phyloP scores from a whole-genome alignment of 2,329 filamentous ascomycete species.

The Zymoseptoria passerinii region DNA sequence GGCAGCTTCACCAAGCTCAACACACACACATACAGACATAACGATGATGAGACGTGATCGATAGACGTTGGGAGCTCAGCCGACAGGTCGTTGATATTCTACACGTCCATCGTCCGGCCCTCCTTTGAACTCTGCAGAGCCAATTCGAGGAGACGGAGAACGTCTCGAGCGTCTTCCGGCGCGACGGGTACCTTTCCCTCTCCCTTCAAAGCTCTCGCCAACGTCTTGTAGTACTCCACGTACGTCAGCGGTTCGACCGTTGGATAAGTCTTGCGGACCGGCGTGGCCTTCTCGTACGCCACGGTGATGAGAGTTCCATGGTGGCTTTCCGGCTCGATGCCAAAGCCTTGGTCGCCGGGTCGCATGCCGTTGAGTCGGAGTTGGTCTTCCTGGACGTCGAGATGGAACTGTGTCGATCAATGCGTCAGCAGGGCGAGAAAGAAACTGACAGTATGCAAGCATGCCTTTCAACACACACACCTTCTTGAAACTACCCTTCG shows the following conservation, averaged over 20 bases:
- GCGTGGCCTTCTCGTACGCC: conserved; percentile 33
- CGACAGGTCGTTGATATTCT: neutral
- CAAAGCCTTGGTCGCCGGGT: conserved; percentile 56
- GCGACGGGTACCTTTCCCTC: conserved; percentile 47
- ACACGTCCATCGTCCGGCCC: conserved; percentile 37
- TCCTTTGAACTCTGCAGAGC: conserved; percentile 46
- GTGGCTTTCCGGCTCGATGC: conserved; percentile 50
- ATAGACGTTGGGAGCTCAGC: neutral
- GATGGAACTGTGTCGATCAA: conserved; percentile 33
- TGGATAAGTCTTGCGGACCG: conserved; percentile 41
- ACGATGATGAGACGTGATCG: neutral
- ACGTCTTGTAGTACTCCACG: conserved; percentile 53
- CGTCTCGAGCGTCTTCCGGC: conserved; percentile 44
- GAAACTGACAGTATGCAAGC: conserved; percentile 1
- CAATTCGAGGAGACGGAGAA: conserved; percentile 50
- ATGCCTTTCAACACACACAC: conserved; percentile 28
- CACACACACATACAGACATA: neutral
- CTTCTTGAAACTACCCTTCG: conserved; percentile 68
- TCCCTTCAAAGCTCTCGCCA: conserved; percentile 46
- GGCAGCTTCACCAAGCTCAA: neutral
- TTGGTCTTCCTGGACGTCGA: conserved; percentile 71
- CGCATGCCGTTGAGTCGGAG: conserved; percentile 50
- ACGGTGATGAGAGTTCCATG: conserved; percentile 53
- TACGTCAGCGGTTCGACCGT: conserved; percentile 61
- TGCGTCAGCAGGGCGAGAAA: conserved; percentile 5